Evolutionary conservation across 2,329 filamentous ascomycete species (phyloP), one percentile per base, ranked within the genome.

Genomic region (Lecanosticta acicola): DNA sequence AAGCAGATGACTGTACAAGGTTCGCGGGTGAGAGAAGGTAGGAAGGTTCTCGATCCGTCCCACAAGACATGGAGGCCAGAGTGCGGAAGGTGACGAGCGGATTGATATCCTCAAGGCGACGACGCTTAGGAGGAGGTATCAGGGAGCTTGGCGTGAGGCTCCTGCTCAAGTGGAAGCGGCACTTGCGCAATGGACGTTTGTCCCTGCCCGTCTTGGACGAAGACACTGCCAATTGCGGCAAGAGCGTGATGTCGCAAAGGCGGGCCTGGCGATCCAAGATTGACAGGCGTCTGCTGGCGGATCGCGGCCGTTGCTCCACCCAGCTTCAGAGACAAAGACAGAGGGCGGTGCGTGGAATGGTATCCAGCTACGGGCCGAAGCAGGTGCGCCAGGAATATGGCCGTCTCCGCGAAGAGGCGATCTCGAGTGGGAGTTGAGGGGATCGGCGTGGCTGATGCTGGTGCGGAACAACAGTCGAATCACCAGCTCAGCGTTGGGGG

Each of bases 261-360:
- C 50, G 50, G 53, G 38, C 39, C 45, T 32, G 33, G 19, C 41
- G 36, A 49, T 54, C 53, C 53, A 48, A 56, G 48, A 56, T 56
- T 56, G 53, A 41, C 35, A 32, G 43, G 24, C 36, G 34, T 39
- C 43, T 43, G 21, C 41, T 43, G 19, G 24, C 43, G 37, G 48
- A 51, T 51, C 46, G 41, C 41, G 37, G 43, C 36, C 51, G 51
- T 50, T 51, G 46, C 36, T 41, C 37, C 37, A 47, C 46, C 46
- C 36, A 46, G 35, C 42, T 32, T 16, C 36, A 35, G 39, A 29
- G 41, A 39, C n/a, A n/a, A n/a, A n/a, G n/a, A n/a, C n/a, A n/a
- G 35, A 18, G 18, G 8, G 32, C 39, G 19, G 44, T 47, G 42
- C 38, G 43, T 45, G 32, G 41, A 45, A 46, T 34, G 38, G 40